Percentiles rank a stretch among this genome's conserved stretches.
These are phyloP conservation scores for Aspergillus sp. DNA, from an alignment of 2,329 filamentous ascomycete species.

Conservation along the genomic window DNA sequence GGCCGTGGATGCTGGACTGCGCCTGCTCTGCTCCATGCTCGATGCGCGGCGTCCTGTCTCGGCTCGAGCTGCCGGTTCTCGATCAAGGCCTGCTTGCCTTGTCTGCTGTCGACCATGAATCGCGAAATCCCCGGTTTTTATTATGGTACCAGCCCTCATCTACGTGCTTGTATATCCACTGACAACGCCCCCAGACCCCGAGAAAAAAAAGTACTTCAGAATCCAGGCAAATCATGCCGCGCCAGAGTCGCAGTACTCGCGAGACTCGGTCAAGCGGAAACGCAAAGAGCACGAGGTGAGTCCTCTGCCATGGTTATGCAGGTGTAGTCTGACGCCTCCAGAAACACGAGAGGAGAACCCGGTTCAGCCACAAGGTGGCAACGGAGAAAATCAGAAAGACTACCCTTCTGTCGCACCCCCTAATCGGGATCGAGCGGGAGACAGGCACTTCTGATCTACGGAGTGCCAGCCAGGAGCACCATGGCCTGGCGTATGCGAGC, in stretches of 20 bases:
- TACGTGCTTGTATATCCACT: neutral
- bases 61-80: neutral
- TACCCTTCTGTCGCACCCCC: conserved; percentile 18
- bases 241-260: conserved; percentile 44
- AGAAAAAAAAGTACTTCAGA: conserved; percentile 59
- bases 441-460: conserved; percentile 14
- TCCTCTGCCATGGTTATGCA: neutral
- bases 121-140: conserved; percentile 26
- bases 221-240: conserved; percentile 48
- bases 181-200: conserved; percentile 22
- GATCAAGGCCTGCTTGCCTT: neutral
- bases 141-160: conserved; percentile 16
- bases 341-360: conserved; percentile 19
- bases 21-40: neutral
- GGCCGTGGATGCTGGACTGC: too few relatives aligned
- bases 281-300: conserved; percentile 36
- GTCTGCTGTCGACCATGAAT: conserved; percentile 13
- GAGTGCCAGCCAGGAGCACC: conserved; percentile 15
- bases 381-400: conserved; percentile 27
- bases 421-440: conserved; percentile 22
- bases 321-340: conserved; percentile 9
- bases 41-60: neutral
- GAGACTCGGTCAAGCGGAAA: conserved; percentile 50
- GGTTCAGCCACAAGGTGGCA: conserved; percentile 16
- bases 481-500: conserved; percentile 23